Evolutionary conservation across 1,284 basidiomycete species (phyloP).

Genomic region (Tilletia caries): DNA sequence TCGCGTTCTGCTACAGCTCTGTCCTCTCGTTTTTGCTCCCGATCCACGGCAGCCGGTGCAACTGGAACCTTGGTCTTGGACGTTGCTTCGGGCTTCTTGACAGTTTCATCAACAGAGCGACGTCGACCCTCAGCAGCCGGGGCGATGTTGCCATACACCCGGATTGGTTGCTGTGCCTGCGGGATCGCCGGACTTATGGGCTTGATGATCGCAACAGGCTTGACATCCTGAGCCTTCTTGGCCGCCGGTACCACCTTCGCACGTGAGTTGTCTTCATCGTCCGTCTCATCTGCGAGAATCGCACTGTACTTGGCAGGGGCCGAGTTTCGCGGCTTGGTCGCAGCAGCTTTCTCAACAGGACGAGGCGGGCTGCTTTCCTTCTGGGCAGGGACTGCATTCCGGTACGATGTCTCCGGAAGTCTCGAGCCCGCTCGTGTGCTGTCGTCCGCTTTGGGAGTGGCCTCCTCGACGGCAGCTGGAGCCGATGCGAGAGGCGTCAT

Average conservation of each 20-base stretch:
- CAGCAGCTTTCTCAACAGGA: background rate
- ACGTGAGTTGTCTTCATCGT: background rate
- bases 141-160: background rate
- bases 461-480: too few species aligned
- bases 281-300: background rate
- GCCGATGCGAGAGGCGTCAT: background rate
- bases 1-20: background rate
- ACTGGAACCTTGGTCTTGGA: background rate
- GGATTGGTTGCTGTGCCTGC: background rate
- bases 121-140: background rate
- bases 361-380: background rate
- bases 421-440: background rate
- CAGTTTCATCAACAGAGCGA: background rate
- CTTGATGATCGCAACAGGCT: background rate
- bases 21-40: background rate
- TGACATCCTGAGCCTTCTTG: background rate
- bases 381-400: background rate
- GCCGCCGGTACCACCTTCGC: background rate
- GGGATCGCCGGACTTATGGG: background rate
- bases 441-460: too few species aligned
- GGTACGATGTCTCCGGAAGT: background rate
- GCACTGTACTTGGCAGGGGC: background rate
- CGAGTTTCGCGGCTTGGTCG: background rate
- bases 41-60: background rate
- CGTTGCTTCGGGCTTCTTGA: background rate